phyloP scores from a whole-genome alignment of 768 basidiomycete species.

The Russula lepida region DNA sequence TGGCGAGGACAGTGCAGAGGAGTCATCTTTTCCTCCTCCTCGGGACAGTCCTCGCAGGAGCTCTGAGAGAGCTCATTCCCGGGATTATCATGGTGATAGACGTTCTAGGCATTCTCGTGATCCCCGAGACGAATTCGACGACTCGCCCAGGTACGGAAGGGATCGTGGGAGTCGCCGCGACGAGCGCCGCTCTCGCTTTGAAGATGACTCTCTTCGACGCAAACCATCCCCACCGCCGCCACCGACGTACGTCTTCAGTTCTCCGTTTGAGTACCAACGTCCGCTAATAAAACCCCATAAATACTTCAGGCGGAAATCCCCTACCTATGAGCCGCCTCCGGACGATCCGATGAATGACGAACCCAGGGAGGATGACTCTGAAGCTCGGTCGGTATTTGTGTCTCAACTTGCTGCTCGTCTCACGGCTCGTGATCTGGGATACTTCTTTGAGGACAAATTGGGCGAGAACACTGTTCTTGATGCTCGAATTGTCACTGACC shows the following conservation, averaged over 20 bases:
- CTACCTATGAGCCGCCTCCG: conserved; percentile 55
- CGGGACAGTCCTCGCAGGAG: conserved; percentile 45
- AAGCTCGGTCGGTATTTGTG: conserved; percentile 97
- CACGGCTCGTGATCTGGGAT: conserved; percentile 93
- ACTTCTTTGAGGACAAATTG: conserved; percentile 97
- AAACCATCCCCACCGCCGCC: conserved; percentile 32
- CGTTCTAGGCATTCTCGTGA: conserved; percentile 35
- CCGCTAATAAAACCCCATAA: neutral
- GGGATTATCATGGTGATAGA: conserved; percentile 44
- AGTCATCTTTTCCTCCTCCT: conserved; percentile 36
- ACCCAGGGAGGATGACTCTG: conserved; percentile 90
- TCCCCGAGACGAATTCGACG: conserved; percentile 57
- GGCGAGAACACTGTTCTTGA: conserved; percentile 93
- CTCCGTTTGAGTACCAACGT: conserved; percentile 6
- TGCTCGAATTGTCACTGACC: conserved; percentile 91
- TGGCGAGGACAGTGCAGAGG: conserved; percentile 44
- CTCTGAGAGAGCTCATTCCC: conserved; percentile 41
- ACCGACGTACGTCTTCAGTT: conserved; percentile 34
- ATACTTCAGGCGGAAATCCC: conserved; percentile 52
- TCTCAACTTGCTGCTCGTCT: conserved; percentile 96
- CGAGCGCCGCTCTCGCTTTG: conserved; percentile 33
- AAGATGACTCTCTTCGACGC: conserved; percentile 33
- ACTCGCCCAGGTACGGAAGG: conserved; percentile 37
- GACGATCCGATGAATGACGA: conserved; percentile 79
- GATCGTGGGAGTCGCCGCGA: conserved; percentile 36